Base-by-base conservation (phyloP, 2,329 filamentous ascomycete species). In the Phialophora verrucosa region DNA sequence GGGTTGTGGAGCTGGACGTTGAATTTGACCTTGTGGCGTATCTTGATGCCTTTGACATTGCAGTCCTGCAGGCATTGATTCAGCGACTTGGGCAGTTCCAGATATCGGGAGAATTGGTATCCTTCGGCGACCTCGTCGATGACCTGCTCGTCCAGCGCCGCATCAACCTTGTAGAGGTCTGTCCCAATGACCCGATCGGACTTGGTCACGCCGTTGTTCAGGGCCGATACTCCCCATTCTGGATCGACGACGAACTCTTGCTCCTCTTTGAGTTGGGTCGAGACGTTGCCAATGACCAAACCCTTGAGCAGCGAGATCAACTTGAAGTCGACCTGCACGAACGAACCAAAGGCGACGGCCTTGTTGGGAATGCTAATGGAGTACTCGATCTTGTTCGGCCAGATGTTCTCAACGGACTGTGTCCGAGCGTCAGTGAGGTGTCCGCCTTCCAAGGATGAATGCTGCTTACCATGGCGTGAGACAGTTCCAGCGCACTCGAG, bases 341-440 rank as follows among this genome's bases (percentile, higher is more conserved):
- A 85, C n/a, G 92, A 96, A 58, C 95, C 95, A 74, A 97, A 96
- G 20, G 97, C 91, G 62, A 97, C 90, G 1, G 95, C 95, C 81
- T 97, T 97, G 74, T 92, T 93, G 0, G 95, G 94, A 11, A 96
- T 91, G 65, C 92, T 88, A 69, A 99, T 93, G 32, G 92, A 94
- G 80, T 99, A 99, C 77, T 96, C 92, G 73, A 98, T 87, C 83
- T 99, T 99, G 82, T 97, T 95, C 5, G 93, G 91, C 95, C 95
- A 99, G 70, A 96, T 91, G 75, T 97, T 97, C 78, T 97, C 93
- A 70, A 98, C 93, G 69, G 91, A 85, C 82, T 86, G 64, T 86
- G 64, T 31, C 17, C 49, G 35, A 25, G 23, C 23, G 56, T 62
- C n/a, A 61, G 53, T 20, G 23, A 54, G 54, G 14, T 10, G 60